phyloP scores from a whole-genome alignment of 2,329 filamentous ascomycete species.

The Endoconidiophora laricicola region DNA sequence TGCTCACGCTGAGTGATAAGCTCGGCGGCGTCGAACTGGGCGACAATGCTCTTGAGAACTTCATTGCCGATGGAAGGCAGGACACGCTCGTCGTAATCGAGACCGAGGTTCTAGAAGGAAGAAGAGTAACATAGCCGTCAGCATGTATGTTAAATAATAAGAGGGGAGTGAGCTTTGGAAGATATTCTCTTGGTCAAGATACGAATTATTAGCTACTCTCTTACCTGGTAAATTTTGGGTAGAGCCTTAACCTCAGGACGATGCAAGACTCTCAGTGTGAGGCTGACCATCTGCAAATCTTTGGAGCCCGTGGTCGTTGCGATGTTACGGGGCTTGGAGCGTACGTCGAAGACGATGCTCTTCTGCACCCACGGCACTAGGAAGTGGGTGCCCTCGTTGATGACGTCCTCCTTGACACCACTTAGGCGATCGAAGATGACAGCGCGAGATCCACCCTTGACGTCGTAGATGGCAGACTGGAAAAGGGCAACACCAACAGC shows the following conservation, averaged over 20 bases:
- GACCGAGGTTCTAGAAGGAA: constrained; percentile 63
- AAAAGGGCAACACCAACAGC: constrained; percentile 50
- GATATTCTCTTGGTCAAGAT: too few species aligned
- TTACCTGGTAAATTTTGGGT: constrained; percentile 96
- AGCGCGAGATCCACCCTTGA: constrained; percentile 82
- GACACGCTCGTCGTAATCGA: constrained; percentile 96
- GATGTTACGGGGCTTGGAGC: constrained; percentile 94
- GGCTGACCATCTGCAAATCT: constrained; percentile 98
- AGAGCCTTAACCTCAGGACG: constrained; percentile 81
- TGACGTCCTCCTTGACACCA: constrained; percentile 81
- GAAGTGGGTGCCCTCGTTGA: constrained; percentile 96
- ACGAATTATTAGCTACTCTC: neutral
- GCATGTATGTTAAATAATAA: constrained; percentile 6
- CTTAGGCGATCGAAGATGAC: constrained; percentile 93
- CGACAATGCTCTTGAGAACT: constrained; percentile 95
- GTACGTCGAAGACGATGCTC: constrained; percentile 89
- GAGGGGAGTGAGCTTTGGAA: too few species aligned
- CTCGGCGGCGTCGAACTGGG: constrained; percentile 96
- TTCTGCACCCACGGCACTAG: constrained; percentile 89
- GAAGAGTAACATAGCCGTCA: neutral
- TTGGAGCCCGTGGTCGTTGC: constrained; percentile 95
- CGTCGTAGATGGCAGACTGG: constrained; percentile 84
- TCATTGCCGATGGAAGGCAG: constrained; percentile 98
- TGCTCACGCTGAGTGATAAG: constrained; percentile 98
- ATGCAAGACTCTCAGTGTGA: constrained; percentile 90